Base-by-base conservation (phyloP, 108 stramenopile species). In the Aurantiochytrium sp. region DNA sequence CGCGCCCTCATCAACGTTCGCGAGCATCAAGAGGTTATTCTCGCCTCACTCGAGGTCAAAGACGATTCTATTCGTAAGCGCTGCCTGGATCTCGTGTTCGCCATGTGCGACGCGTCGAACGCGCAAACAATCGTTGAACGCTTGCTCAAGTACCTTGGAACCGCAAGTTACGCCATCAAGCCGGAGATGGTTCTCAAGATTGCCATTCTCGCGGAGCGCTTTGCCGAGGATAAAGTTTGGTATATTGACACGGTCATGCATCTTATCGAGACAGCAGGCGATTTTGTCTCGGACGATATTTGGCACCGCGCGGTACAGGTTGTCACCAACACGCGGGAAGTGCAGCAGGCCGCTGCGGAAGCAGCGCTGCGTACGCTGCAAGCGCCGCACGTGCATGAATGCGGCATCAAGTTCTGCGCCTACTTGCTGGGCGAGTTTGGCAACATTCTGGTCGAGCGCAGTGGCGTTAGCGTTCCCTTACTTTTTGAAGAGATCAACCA, bases 291-390 rank as follows among this genome's bases (percentile, higher is more conserved):
- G 83, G 98, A 98, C 91, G 95, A 96, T 10, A 97, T 99, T 72
- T 99, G 98, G 98, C 97, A 97, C 91, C 97, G 98, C 87, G 96
- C 97, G 53, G 97, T 99, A 60, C 97, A 98, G 89, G 97, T 99
- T 89, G 97, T 98, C n/a, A 98, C 97, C 58, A 98, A 98, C 93
- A 96, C 98, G 92, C 96, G 95, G 18, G 96, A 96, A 88, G 88
- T 97, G 60, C 97, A 98, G 92, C 95, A 94, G n/a, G 98, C 97
- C 93, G 97, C 97, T 5, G 97, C 97, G 4, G 95, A 96, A 18
- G 96, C 96, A 0, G 76, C 97, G 72, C 94, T 97, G 87, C 96
- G 95, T 8, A 94, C 95, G 16, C 95, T 96, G 44, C 95, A 96
- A 90, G 93, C 96, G 42, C 93, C 95, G 64, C 94, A 95, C 23